phyloP scores from a whole-genome alignment of 768 basidiomycete species.

The Cyclocybe aegerita region DNA sequence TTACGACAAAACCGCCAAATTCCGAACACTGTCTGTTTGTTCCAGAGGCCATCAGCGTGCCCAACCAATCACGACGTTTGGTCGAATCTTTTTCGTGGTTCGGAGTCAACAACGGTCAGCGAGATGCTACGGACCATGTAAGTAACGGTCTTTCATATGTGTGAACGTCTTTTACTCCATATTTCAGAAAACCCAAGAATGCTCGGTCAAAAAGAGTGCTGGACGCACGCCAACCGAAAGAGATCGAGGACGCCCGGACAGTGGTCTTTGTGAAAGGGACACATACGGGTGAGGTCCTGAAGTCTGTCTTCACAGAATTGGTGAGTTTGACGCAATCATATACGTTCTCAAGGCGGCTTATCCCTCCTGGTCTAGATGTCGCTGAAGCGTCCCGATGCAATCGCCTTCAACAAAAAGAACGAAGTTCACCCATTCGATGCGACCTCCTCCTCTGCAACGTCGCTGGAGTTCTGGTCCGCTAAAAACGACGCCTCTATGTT shows the following conservation, averaged over 20 bases:
- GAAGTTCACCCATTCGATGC: constrained; percentile 88
- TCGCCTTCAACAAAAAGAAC: constrained; percentile 96
- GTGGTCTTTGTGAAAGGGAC: constrained; percentile 90
- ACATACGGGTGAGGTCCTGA: constrained; percentile 79
- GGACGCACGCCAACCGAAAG: constrained; percentile 84
- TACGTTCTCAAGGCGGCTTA: not conserved
- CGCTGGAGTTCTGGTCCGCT: constrained; percentile 87
- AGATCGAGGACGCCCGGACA: constrained; percentile 84
- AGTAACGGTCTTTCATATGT: not conserved
- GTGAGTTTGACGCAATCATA: constrained; percentile 43
- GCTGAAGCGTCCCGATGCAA: constrained; percentile 86
- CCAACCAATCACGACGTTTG: too few species aligned
- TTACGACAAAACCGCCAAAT: too few species aligned
- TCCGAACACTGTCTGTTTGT: too few species aligned
- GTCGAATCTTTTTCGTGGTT: too few species aligned
- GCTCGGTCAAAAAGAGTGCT: constrained; percentile 90
- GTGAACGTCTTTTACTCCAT: not conserved
- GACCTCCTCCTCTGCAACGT: constrained; percentile 31
- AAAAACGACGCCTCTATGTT: constrained; percentile 97
- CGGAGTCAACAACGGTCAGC: too few species aligned
- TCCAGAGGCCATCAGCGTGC: too few species aligned
- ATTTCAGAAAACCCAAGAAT: constrained; percentile 82
- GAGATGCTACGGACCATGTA: constrained; percentile 12
- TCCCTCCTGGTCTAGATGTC: constrained; percentile 64
- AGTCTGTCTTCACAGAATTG: constrained; percentile 83